Evolutionary conservation across 768 basidiomycete species (phyloP).

Genomic region (Pleurotus platypus): DNA sequence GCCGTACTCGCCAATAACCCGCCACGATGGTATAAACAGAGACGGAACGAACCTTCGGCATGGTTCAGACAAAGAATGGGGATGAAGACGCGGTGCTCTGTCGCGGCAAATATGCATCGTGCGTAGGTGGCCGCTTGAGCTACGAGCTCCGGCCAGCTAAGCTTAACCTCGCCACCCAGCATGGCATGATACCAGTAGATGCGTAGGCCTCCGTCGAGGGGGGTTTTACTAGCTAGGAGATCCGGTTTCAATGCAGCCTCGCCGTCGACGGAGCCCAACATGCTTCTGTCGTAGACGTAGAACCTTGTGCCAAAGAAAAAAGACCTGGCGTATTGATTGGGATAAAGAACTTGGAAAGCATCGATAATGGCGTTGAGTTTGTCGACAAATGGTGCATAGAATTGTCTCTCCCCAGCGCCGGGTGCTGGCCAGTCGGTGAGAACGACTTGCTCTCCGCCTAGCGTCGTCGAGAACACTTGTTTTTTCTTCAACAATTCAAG

Average conservation of each 20-base stretch:
- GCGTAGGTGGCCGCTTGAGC: slow-evolving; percentile 7
- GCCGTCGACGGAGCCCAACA: background rate
- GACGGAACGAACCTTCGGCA: background rate
- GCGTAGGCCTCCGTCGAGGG: background rate
- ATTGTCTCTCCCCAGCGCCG: background rate
- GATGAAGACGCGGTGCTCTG: slow-evolving; percentile 2
- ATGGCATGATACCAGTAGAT: slow-evolving; percentile 2
- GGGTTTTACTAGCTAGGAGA: background rate
- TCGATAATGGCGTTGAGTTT: background rate
- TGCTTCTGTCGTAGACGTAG: background rate
- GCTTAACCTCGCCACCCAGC: background rate
- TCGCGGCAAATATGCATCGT: slow-evolving; percentile 7
- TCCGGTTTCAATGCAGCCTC: slow-evolving; percentile 2
- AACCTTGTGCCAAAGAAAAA: background rate
- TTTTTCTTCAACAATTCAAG: too few relatives aligned
- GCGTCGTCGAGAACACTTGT: too few relatives aligned
- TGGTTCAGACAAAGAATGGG: slow-evolving; percentile 2
- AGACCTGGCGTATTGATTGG: background rate
- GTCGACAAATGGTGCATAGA: background rate
- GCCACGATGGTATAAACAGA: slow-evolving; percentile 1
- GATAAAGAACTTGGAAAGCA: background rate
- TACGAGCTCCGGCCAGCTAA: background rate
- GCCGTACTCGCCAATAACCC: slow-evolving; percentile 2
- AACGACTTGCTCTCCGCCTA: background rate
- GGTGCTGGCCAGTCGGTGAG: background rate